These are phyloP conservation scores for Dichotomocladium elegans DNA, from an alignment of 371 early-diverging fungal species.

Conservation along the genomic window DNA sequence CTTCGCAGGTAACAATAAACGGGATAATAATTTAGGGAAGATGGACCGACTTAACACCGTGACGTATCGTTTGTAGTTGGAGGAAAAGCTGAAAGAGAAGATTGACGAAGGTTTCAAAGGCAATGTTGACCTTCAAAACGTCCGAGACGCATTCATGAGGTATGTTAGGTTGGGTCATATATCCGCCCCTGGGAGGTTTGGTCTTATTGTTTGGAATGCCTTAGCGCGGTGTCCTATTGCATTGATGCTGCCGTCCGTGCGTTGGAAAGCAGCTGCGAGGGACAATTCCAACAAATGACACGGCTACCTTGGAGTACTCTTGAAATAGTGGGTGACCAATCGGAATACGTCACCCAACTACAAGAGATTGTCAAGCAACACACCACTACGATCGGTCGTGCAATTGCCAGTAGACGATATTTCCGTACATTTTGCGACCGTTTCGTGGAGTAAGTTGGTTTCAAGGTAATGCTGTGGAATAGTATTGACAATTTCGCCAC, in stretches of 20 bases:
- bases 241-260: conserved; percentile 66
- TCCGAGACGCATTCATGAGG: conserved; percentile 75
- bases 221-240: conserved; percentile 48
- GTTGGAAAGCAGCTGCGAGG: conserved; percentile 62
- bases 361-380: conserved; percentile 47
- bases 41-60: too few species aligned
- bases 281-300: conserved; percentile 67
- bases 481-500: too few species aligned
- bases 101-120: conserved; percentile 84
- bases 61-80: too few species aligned
- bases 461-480: background rate
- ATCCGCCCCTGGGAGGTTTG: background rate
- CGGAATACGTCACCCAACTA: conserved; percentile 75
- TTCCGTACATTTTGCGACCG: conserved; percentile 87
- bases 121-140: conserved; percentile 67
- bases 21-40: background rate
- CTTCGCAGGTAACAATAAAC: conserved; percentile 57
- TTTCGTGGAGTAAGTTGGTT: conserved; percentile 72
- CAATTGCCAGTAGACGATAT: conserved; percentile 70
- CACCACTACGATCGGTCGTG: conserved; percentile 51
- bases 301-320: conserved; percentile 76
- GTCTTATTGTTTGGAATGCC: too few species aligned
- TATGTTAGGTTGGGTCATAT: conserved; percentile 10
- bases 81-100: conserved; percentile 9
- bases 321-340: conserved; percentile 91